Base-by-base conservation (phyloP, 2,329 filamentous ascomycete genomes). In the Microcyclosporella mali region DNA sequence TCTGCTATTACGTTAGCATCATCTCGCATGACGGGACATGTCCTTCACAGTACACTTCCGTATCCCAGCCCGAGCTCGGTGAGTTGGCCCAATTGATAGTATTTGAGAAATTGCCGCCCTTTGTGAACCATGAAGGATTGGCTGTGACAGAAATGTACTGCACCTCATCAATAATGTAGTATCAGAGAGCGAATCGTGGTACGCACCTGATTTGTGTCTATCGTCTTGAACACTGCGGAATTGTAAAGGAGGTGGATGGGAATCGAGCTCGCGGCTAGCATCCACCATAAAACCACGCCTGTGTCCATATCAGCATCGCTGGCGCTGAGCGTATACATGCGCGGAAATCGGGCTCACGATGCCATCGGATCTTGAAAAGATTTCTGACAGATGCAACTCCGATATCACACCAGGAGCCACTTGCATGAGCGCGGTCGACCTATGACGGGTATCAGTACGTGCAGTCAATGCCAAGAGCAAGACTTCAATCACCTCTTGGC, bases 361-460 rank as follows among this genome's bases (percentile, higher is more conserved):
- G 43, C 40, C 50, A 45, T 3, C 39, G 46, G 7, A 63, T 56
- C 8, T 40, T 38, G 15, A 30, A 36, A 12, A 70, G 28, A 45
- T 71, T 73, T 1, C 67, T 57, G 2, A 65, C 18, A 27, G 68
- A 71, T 6, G 66, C 57, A 2, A 72, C 53, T 0, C 74, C 71
- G 33, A 74, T 68, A 27, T 71, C 66, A 1, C 75, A 54, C 65
- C 66, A 70, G 12, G 51, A 58, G 1, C 62, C 56, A 35, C 54
- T 49, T 0, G 48, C 37, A 57, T 79, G 75, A 0, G 72, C 72
- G 11, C 48, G 50, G 36, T 78, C 69, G 9, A 78, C 21, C 21
- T 25, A 25, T 9, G 9, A 25, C 21, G 21, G 21, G 6, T 4
- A 25, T 25, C 21, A 25, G 21, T 25, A 25, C 6, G 6, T 9